Evolutionary conservation across 2,329 filamentous ascomycete species (phyloP).

Genomic region (Rhexocercosporidium sp.): DNA sequence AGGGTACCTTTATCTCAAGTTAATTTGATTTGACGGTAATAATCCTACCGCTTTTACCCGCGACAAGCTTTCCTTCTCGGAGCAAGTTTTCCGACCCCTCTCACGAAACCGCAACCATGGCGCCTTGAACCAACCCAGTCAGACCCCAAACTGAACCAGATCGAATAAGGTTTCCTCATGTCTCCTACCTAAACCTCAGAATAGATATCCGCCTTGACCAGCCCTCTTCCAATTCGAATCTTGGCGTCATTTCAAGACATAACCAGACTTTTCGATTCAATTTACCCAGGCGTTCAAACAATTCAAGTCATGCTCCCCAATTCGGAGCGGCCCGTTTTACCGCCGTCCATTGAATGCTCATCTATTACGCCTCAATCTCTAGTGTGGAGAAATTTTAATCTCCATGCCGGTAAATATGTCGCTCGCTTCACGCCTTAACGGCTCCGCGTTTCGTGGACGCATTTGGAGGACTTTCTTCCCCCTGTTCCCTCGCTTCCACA

Average conservation of each 20-base stretch:
- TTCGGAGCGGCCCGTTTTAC: slow-evolving; percentile 17
- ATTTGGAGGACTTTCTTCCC: neutral
- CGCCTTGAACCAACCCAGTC: neutral
- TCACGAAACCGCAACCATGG: neutral
- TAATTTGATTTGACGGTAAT: slow-evolving; percentile 1
- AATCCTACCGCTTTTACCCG: slow-evolving; percentile 1
- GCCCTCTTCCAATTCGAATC: neutral
- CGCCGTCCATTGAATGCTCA: neutral
- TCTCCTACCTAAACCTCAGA: neutral
- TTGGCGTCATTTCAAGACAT: neutral
- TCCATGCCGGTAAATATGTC: slow-evolving; percentile 3
- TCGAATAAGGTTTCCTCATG: neutral
- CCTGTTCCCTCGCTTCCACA: neutral
- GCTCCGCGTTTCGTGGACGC: neutral
- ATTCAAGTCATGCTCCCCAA: neutral
- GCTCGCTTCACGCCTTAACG: neutral
- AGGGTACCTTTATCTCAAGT: neutral
- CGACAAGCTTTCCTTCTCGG: slow-evolving; percentile 8
- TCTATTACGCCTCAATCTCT: slow-evolving; percentile 1
- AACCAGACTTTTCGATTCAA: neutral
- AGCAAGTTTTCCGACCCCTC: slow-evolving; percentile 6
- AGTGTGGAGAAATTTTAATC: slow-evolving; percentile 6
- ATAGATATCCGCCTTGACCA: neutral
- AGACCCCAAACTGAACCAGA: neutral
- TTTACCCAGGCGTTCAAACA: neutral